Percentiles rank a stretch among this genome's conserved stretches.
Conservation (phyloP, 495 filamentous ascomycete species). For the Podospora sp. region DNA sequence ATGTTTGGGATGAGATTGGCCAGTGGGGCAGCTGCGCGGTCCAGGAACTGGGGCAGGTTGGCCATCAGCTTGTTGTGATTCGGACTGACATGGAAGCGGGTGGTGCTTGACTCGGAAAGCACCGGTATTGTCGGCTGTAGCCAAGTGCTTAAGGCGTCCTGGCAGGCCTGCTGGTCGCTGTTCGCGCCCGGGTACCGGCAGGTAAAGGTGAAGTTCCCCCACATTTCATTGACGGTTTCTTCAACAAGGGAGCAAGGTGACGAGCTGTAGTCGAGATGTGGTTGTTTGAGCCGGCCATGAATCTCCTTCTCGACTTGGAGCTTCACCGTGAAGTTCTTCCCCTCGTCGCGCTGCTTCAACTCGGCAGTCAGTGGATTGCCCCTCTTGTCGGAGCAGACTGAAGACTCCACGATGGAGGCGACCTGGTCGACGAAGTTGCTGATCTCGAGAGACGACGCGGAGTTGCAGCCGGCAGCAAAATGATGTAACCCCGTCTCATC, state of each 20-base stretch:
- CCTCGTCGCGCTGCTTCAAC: neutral
- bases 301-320: constrained; percentile 23
- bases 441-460: constrained; percentile 22
- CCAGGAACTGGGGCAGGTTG: constrained; percentile 24
- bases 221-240: neutral
- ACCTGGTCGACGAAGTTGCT: constrained; percentile 25
- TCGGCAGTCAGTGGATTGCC: neutral
- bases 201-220: constrained; percentile 22
- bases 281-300: constrained; percentile 12
- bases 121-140: constrained; percentile 12
- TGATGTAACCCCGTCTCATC: constrained; percentile 28
- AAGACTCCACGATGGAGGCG: constrained; percentile 9
- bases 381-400: neutral
- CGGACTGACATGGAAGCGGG: neutral
- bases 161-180: constrained; percentile 24
- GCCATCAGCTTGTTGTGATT: constrained; percentile 15
- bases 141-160: constrained; percentile 23
- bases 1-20: constrained; percentile 22
- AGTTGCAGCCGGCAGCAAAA: constrained; percentile 22
- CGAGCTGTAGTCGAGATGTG: constrained; percentile 23
- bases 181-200: constrained; percentile 29
- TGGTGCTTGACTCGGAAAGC: neutral
- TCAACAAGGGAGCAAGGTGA: constrained; percentile 24
- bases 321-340: constrained; percentile 29
- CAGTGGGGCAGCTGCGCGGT: constrained; percentile 12